phyloP scores from a whole-genome alignment of 441 rosid species.

The Corymbia citriodora region DNA sequence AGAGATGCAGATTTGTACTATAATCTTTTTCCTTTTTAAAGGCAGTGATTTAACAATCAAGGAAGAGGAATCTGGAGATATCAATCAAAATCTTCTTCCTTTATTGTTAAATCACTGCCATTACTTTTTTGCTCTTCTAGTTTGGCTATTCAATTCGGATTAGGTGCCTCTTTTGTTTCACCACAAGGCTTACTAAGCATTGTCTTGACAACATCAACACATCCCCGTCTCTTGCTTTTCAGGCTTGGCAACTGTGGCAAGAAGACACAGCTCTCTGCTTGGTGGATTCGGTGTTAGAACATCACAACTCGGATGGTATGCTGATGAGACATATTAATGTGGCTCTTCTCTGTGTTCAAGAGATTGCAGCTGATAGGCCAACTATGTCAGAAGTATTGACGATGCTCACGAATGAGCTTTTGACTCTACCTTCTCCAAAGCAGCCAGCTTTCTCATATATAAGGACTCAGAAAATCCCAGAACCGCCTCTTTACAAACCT shows the following conservation, averaged over 20 bases:
- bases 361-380: background rate
- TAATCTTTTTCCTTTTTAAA: no score
- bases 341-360: conserved; percentile 1
- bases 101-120: no score
- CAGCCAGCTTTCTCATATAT: background rate
- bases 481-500: background rate
- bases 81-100: no score
- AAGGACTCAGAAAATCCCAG: background rate
- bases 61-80: no score
- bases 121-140: no score
- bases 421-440: background rate
- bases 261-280: background rate
- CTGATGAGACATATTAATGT: background rate
- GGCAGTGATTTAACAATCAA: no score
- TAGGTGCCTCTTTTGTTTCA: background rate
- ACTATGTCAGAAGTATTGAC: background rate
- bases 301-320: background rate
- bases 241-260: conserved; percentile 41
- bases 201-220: fast-evolving
- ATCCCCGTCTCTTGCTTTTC: background rate
- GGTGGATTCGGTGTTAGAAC: background rate
- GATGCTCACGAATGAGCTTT: background rate
- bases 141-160: background rate
- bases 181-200: background rate
- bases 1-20: background rate